Evolutionary conservation across 139 green algal genomes (phyloP).

Genomic region (Haematococcus lacustris): DNA sequence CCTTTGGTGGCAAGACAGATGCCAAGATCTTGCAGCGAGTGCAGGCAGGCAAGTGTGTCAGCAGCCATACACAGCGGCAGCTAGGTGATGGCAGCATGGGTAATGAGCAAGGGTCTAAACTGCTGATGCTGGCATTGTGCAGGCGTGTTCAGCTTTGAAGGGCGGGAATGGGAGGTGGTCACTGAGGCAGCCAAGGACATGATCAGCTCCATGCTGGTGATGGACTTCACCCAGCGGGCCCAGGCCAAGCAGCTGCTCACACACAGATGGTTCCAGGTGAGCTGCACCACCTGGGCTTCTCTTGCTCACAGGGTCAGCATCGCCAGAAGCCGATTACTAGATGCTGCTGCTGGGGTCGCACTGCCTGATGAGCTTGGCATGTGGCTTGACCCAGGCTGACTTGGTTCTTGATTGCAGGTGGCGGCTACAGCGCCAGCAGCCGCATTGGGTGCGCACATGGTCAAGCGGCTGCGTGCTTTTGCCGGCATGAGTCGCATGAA

Average conservation of each 20-base stretch:
- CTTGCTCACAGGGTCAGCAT: no score
- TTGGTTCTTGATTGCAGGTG: no score
- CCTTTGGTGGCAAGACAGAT: constrained; percentile 70
- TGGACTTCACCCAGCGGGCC: constrained; percentile 64
- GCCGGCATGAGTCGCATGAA: constrained; percentile 56
- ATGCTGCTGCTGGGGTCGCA: no score
- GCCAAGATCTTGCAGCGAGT: constrained; percentile 67
- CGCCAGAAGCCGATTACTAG: no score
- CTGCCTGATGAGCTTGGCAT: no score
- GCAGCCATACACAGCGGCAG: no score
- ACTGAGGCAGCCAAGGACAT: constrained; percentile 66
- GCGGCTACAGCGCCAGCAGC: constrained; percentile 38
- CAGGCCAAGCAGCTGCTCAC: constrained; percentile 49
- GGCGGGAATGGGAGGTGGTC: constrained; percentile 61
- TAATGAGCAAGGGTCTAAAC: no score
- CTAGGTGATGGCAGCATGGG: no score
- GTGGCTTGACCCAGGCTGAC: no score
- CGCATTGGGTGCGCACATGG: constrained; percentile 47
- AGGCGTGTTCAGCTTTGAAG: constrained; percentile 52
- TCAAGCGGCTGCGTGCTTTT: constrained; percentile 52
- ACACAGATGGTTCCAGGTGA: constrained; percentile 48
- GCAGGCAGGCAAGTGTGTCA: constrained; percentile 22
- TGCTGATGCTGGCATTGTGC: background rate
- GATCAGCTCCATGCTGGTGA: constrained; percentile 64
- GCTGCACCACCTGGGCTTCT: no score